phyloP scores from a whole-genome alignment of 2,329 filamentous ascomycete species.

The Coniochaeta hoffmannii region DNA sequence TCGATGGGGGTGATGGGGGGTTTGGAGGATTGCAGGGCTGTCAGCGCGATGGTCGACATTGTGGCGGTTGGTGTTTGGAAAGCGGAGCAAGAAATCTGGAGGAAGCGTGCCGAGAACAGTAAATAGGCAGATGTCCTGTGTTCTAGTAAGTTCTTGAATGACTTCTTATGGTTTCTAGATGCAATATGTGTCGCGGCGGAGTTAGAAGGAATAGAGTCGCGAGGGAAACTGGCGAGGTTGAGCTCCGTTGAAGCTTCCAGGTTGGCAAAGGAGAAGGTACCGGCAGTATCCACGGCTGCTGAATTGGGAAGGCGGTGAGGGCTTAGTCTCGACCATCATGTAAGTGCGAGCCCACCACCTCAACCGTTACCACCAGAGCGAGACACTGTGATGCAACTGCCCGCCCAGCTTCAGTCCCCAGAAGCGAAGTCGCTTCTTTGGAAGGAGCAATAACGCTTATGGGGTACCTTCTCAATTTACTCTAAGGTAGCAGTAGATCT shows the following conservation, averaged over 20 bases:
- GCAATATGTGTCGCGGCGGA: not conserved
- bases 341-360: too few relatives aligned
- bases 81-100: too few relatives aligned
- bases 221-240: not conserved
- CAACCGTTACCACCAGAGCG: too few relatives aligned
- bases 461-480: too few relatives aligned
- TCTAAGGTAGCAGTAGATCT: too few relatives aligned
- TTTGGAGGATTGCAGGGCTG: conserved; percentile 67
- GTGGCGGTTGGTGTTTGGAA: not conserved
- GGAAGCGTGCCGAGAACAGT: not conserved
- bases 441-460: too few relatives aligned
- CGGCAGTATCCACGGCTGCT: not conserved
- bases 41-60: conserved; percentile 82
- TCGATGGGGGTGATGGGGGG: conserved; percentile 71
- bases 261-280: not conserved
- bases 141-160: not conserved
- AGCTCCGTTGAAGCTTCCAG: not conserved
- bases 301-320: not conserved
- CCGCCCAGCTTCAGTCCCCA: too few relatives aligned
- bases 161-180: not conserved
- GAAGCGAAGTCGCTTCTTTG: too few relatives aligned
- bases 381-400: not conserved
- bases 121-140: not conserved
- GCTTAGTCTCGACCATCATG: too few relatives aligned
- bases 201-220: not conserved